A percentile compares a stretch with the other conserved stretches of the same genome.
Evolutionary conservation across 2,329 filamentous ascomycete genomes (phyloP).

Genomic region (Nannizzia gypsea): DNA sequence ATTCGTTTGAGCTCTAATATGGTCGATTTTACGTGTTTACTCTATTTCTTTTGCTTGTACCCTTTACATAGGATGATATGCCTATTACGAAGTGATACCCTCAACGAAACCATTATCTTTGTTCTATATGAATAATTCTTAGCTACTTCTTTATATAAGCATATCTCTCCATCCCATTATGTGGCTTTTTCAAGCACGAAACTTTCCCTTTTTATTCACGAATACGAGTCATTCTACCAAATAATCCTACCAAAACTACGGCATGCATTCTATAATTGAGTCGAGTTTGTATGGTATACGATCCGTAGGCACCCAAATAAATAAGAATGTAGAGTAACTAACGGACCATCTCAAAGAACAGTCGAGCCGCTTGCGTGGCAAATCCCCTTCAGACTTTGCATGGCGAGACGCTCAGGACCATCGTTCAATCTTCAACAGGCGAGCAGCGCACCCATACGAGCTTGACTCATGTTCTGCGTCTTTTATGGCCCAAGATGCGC

Average conservation of each 20-base stretch:
- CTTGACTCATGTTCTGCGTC: too few species aligned
- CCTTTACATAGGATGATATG: neutral
- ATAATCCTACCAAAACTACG: neutral
- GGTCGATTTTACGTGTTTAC: neutral
- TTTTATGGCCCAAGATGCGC: too few species aligned
- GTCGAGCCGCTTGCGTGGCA: too few species aligned
- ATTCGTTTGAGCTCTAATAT: neutral
- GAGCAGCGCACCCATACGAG: too few species aligned
- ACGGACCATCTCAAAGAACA: too few species aligned
- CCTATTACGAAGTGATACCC: neutral
- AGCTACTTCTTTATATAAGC: too few species aligned
- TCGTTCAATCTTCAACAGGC: too few species aligned
- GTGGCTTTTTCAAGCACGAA: too few species aligned
- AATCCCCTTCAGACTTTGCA: too few species aligned
- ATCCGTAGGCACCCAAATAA: neutral
- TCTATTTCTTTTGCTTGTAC: neutral
- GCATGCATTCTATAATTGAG: neutral
- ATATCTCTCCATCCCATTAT: too few species aligned
- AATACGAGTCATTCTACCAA: neutral
- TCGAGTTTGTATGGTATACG: neutral
- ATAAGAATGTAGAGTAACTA: neutral
- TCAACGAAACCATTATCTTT: neutral
- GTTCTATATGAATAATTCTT: neutral
- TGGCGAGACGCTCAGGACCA: too few species aligned
- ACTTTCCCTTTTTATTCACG: too few species aligned